Evolutionary conservation across 257 asterid genomes (phyloP).

Genomic region (Anisodus acutangulus): DNA sequence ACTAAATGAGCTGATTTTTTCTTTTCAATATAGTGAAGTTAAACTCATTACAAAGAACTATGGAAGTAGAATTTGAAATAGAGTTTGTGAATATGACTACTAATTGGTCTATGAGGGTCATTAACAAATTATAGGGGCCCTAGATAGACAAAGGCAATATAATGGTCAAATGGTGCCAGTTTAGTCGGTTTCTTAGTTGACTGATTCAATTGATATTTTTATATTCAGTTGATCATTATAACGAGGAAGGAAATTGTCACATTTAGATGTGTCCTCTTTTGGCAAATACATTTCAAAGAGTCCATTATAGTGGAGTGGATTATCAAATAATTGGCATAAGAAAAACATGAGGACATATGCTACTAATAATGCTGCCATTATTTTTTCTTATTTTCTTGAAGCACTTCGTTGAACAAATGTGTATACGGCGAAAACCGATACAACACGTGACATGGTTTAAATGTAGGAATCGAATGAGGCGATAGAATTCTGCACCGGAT

Average conservation of each 20-base stretch:
- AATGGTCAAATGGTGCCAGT: background rate
- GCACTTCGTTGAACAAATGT: background rate
- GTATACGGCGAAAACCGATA: too few relatives aligned
- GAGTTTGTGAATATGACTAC: background rate
- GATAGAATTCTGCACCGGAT: too few relatives aligned
- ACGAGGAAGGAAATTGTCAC: background rate
- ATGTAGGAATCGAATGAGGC: too few relatives aligned
- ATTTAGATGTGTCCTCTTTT: conserved; percentile 10
- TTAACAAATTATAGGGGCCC: background rate
- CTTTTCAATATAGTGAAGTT: background rate
- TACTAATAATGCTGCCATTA: background rate
- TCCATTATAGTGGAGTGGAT: background rate
- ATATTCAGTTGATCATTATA: background rate
- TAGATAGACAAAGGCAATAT: background rate
- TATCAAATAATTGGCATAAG: background rate
- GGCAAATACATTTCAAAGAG: background rate
- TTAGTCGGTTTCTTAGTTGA: background rate
- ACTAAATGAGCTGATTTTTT: too few relatives aligned
- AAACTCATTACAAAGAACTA: background rate
- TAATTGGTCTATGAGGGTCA: too few relatives aligned
- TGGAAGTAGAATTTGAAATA: background rate
- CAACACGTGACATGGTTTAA: too few relatives aligned
- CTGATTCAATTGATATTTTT: background rate
- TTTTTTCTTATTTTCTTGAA: background rate
- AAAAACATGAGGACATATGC: background rate